Evolutionary conservation across 768 basidiomycete genomes (phyloP).

Genomic region (Lactifluus echinatus): DNA sequence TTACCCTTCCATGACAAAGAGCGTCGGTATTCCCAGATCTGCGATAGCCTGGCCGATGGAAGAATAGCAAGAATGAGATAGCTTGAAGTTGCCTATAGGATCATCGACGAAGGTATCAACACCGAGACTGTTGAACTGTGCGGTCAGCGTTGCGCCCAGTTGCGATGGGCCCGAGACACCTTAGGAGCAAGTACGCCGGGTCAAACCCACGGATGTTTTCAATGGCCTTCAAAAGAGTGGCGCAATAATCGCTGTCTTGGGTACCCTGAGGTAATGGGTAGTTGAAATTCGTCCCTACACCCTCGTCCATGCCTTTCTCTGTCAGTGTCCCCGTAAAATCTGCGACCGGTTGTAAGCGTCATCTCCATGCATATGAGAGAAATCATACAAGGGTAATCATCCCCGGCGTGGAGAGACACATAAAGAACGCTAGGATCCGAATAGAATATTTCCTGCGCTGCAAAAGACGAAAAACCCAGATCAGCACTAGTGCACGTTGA

Average conservation of each 20-base stretch:
- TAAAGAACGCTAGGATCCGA: conserved; percentile 27
- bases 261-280: conserved; percentile 26
- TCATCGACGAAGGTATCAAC: conserved; percentile 30
- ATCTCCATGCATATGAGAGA: not conserved
- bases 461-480: not conserved
- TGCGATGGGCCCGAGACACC: conserved; percentile 14
- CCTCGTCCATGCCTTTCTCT: conserved; percentile 25
- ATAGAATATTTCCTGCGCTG: conserved; percentile 29
- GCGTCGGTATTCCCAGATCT: conserved; percentile 19
- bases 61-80: conserved; percentile 25
- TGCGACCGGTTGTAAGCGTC: not conserved
- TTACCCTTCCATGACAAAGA: conserved; percentile 33
- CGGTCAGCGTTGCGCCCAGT: not conserved
- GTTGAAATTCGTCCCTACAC: conserved; percentile 25
- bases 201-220: conserved; percentile 19
- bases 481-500: no score
- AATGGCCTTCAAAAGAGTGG: conserved; percentile 19
- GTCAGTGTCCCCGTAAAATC: conserved; percentile 27
- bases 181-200: conserved; percentile 26
- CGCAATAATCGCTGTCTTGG: conserved; percentile 24
- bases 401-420: conserved; percentile 26
- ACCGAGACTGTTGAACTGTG: conserved; percentile 24
- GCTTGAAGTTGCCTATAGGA: conserved; percentile 27
- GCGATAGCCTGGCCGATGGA: conserved; percentile 24
- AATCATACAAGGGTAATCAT: conserved; percentile 29